Evolutionary conservation across 1,139 yeast genomes (phyloP), one percentile per base, ranked within the genome.

Genomic region (Suhomyces anneliseae): DNA sequence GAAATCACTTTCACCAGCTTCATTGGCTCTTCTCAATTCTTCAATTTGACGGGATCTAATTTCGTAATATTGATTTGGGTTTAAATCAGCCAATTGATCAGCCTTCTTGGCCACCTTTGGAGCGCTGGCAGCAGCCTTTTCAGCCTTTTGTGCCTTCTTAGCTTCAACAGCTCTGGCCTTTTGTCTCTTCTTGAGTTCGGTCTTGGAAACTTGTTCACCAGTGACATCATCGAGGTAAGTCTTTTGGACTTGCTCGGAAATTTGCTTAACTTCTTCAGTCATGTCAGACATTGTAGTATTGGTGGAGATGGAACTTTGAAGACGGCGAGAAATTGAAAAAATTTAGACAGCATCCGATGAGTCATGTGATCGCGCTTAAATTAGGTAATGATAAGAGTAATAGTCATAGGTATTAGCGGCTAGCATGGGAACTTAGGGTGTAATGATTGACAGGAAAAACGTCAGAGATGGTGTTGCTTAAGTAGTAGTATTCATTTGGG

Each of bases 201-300:
- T 80, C 78, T 93, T 93, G 67, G 99, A 93, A 43, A 93, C 97
- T 71, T 85, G 88, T 73, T 93, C 99, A 43, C 98, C 98, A 54
- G 98, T 92, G 60, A 74, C 95, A 51, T 90, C 97, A 68, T 93
- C 99, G 59, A 93, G 78, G 65, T 90, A 83, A 39, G 89, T 83
- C 78, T 90, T 92, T 68, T 89, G 92, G 57, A 90, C 82, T 60
- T 82, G 83, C 61, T 90, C 97, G 44, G 95, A 70, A 47, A 78
- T 85, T 64, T 82, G 75, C 52, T 84, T 82, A 53, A 79, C 83
- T 54, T 66, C 68, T 58, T 72, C 77, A 51, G 79, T 66, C 79
- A 74, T 73, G 57, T 70, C 76, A 51, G 79, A 66, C 79, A 75
- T 74, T 40, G 42, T 57, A 38, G 27, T 19, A 19, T 19, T 34